Conservation (phyloP, 169 alveolate genomes). For the Cryptosporidium parvum region DNA sequence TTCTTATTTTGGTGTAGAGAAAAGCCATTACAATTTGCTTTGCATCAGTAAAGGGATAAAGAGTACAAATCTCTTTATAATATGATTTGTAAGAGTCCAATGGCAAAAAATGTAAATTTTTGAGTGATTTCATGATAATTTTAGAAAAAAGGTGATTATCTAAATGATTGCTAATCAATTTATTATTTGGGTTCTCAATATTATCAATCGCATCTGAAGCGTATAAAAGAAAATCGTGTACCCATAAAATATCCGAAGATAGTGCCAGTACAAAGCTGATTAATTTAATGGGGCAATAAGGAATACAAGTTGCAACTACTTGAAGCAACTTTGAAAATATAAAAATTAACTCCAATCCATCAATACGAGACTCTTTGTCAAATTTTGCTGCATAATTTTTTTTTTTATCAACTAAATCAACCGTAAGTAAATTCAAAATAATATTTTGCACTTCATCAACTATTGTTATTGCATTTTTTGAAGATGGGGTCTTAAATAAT, state of each 20-base stretch:
- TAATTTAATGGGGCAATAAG: constrained; percentile 26
- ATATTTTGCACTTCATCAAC: constrained; percentile 70
- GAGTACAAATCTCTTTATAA: constrained; percentile 66
- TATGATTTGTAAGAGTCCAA: constrained; percentile 15
- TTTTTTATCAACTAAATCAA: background rate
- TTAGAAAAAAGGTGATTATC: constrained; percentile 40
- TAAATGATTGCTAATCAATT: background rate
- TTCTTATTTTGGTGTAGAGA: constrained; percentile 7
- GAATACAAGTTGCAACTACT: constrained; percentile 67
- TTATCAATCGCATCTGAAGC: constrained; percentile 66
- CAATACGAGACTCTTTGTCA: background rate
- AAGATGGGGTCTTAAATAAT: constrained; percentile 48
- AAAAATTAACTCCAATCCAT: constrained; percentile 8
- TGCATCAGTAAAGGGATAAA: constrained; percentile 44
- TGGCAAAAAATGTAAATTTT: background rate
- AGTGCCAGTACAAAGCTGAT: constrained; percentile 42
- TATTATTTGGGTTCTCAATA: background rate
- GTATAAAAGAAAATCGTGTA: constrained; percentile 36
- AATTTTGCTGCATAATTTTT: background rate
- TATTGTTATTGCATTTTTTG: constrained; percentile 42
- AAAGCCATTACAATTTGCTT: background rate
- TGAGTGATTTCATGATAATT: background rate
- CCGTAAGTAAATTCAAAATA: constrained; percentile 1
- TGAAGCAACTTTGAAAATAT: constrained; percentile 38
- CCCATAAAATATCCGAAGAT: constrained; percentile 65